Percentiles rank a stretch among this genome's conserved stretches.
These are phyloP conservation scores for Metschnikowia santaceciliae DNA, from an alignment of 805 yeast genomes.

Conservation along the genomic window DNA sequence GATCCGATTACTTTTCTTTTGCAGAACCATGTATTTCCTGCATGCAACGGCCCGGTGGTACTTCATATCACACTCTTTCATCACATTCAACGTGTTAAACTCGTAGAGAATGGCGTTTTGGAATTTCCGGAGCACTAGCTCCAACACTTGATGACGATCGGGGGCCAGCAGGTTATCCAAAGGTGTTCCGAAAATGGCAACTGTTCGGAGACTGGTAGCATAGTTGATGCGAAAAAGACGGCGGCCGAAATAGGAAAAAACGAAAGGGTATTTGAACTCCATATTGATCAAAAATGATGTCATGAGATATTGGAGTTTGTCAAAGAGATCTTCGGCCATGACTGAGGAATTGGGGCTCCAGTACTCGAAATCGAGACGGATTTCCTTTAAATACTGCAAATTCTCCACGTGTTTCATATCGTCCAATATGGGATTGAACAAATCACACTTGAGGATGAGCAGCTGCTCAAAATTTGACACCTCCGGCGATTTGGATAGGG, in stretches of 20 bases:
- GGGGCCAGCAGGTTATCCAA: conserved; percentile 6
- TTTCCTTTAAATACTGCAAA: conserved; percentile 9
- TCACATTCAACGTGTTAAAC: conserved; percentile 19
- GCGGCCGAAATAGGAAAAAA: conserved; percentile 30
- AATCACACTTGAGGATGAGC: conserved; percentile 11
- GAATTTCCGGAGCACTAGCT: conserved; percentile 13
- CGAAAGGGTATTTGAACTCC: conserved; percentile 27
- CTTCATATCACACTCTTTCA: conserved; percentile 16
- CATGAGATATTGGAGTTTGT: conserved; percentile 22
- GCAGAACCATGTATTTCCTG: not conserved
- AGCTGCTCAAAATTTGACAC: not conserved
- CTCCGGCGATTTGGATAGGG: not conserved
- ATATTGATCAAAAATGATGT: conserved; percentile 23
- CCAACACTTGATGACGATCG: conserved; percentile 7
- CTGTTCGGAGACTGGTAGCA: conserved; percentile 5
- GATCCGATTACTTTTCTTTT: not conserved
- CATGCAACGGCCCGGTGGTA: conserved; percentile 6
- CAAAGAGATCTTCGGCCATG: conserved; percentile 8
- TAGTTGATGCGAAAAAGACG: conserved; percentile 22
- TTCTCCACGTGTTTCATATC: conserved; percentile 9
- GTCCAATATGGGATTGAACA: conserved; percentile 11
- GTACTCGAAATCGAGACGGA: conserved; percentile 8
- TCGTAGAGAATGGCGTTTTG: conserved; percentile 16
- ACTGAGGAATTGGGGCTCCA: conserved; percentile 8
- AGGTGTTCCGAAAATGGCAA: conserved; percentile 10